phyloP scores from a whole-genome alignment of 2,329 filamentous ascomycete genomes.

The Reticulascus tulasneorum region DNA sequence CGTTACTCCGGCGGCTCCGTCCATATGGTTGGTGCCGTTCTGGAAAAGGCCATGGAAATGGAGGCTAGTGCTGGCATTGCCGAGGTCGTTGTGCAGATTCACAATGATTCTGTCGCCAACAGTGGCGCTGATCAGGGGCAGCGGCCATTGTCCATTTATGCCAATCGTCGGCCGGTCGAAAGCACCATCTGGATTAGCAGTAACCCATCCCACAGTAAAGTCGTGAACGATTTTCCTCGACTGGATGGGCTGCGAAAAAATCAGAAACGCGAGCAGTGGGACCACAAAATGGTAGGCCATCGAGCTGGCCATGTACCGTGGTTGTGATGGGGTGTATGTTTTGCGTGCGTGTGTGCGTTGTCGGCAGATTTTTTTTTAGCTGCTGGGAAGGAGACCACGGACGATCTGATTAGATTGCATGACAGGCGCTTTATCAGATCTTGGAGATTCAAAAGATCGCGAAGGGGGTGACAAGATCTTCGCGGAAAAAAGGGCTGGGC shows the following conservation, averaged over 20 bases:
- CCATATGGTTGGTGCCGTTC: constrained; percentile 54
- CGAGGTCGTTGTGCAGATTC: constrained; percentile 45
- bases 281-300: not conserved
- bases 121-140: constrained; percentile 53
- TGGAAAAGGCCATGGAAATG: constrained; percentile 62
- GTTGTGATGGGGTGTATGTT: too few species aligned
- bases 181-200: constrained; percentile 56
- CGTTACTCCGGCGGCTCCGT: constrained; percentile 53
- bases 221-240: constrained; percentile 45
- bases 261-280: constrained; percentile 1
- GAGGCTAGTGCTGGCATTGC: constrained; percentile 48
- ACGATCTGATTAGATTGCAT: too few species aligned
- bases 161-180: constrained; percentile 55
- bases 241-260: constrained; percentile 1
- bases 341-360: too few species aligned
- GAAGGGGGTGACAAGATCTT: too few species aligned
- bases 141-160: constrained; percentile 63
- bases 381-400: too few species aligned
- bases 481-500: too few species aligned
- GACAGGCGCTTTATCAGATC: too few species aligned
- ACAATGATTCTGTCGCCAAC: constrained; percentile 49
- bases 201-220: constrained; percentile 61
- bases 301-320: not conserved
- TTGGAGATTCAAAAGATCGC: too few species aligned
- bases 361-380: too few species aligned